Base-by-base conservation (phyloP, 139 green algal species). In the Pleodorina starrii region DNA sequence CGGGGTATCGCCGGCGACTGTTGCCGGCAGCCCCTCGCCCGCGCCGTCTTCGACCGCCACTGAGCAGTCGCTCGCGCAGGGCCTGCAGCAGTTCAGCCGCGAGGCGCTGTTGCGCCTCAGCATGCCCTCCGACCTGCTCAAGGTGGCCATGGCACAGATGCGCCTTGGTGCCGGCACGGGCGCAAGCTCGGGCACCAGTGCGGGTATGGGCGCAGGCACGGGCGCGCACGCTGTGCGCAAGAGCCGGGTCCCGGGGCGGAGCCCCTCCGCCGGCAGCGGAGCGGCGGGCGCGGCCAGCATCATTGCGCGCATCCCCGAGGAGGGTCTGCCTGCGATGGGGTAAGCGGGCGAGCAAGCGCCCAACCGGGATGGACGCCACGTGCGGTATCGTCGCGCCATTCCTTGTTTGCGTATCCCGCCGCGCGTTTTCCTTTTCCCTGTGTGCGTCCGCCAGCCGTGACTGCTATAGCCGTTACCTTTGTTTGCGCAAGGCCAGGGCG, bases 61-160 rank as follows among this genome's bases (percentile, higher is more conserved):
- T 38, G 74, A 82, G 44, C 43, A 63, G 48, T 66, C 48, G 4
- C 50, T 89, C 21, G 50, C 43, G 51, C 71, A 89, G 36, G 73
- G 72, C 1, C 71, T 89, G 69, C 29, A 82, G 42, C 86, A 90
- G 86, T 90, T 90, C 59, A 86, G 59, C 35, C 75, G 73, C 6
- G 86, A 82, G 48, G 75, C 74, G 5, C 86, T 90, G 59, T n/a
- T 90, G 43, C 86, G 86, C n/a, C 57, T 90, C 59, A 86, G 75
- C 86, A 86, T 85, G 43, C 76, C 86, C 6, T n/a, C 57, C 3
- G 76, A 90, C 27, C 32, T 85, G 21, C 43, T 90, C 40, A 48
- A 76, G 51, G 73, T 63, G 0, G 81, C 81, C 1, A 23, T 77
- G 29, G 21, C 14, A 35, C 40, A 86, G 80, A 51, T 40, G 3